Evolutionary conservation across 2,329 filamentous ascomycete species (phyloP), one percentile per base, ranked within the genome.

Genomic region (Pyrenophora tritici-repentis): DNA sequence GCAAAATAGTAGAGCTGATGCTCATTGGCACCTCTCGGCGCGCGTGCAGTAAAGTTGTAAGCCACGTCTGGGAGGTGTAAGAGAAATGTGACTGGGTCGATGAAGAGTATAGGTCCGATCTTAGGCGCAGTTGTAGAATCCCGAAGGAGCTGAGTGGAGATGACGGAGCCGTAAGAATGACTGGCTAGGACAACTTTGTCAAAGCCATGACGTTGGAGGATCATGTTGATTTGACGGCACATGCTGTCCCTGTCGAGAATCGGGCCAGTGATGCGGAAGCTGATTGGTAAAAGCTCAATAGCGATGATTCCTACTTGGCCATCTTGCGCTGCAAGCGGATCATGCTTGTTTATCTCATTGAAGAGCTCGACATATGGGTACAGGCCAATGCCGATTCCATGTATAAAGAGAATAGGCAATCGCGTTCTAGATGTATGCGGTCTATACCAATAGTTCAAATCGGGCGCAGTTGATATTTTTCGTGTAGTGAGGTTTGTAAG

Each of bases 1-100:
- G 84, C 87, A 66, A 89, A 89, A 61, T 87, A 90, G 78, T 83
- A 87, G 12, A 90, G 74, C 66, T 87, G 82, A 76, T 83, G 86
- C 70, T 90, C 86, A 55, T 87, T 88, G n/a, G 87, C 86, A 1
- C 49, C 44, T 8, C 44, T 47, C 1, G 72, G 72, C 14, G 43
- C 55, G 12, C 71, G 62, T 5, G 62, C 63, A 48, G 73, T 65
- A 47, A 90, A 90, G 71, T 90, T 90, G 76, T 85, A 89, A 9
- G 86, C 85, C 26, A 90, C 85, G 54, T 87, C 79, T 1, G 87
- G 87, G 31, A 87, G 78, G 66, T 90, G 87, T 29, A 90, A 77
- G 47, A 89, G 73, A 46, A 90, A 79, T 18, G 81, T 83, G 8
- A 90, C 84, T 0, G 87, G 87, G 64, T 90, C 77, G 13, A 88